These are phyloP conservation scores for Penicillium italicum DNA, from an alignment of 2,329 filamentous ascomycete species.

Conservation along the genomic window DNA sequence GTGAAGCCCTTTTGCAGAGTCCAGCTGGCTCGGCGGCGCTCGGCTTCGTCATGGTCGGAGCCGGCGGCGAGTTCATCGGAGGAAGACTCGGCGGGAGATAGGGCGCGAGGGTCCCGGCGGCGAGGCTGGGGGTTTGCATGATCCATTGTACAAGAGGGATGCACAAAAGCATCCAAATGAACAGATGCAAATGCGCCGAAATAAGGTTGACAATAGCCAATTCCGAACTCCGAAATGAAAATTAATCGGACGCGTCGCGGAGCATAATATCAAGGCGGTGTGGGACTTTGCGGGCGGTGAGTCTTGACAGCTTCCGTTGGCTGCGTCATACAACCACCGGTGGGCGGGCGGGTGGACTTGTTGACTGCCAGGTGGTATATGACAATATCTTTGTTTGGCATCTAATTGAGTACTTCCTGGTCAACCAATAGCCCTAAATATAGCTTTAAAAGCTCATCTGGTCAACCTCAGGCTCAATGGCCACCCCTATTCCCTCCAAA, in stretches of 20 bases:
- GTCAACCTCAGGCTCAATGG: conserved; percentile 13
- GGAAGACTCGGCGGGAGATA: conserved; percentile 35
- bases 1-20: conserved; percentile 30
- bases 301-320: not conserved
- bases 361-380: not conserved
- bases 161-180: not conserved
- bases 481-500: conserved; percentile 20
- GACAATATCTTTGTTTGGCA: not conserved
- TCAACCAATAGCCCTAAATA: not conserved
- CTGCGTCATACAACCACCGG: conserved; percentile 1
- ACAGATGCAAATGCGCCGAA: conserved; percentile 7
- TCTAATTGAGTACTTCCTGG: not conserved
- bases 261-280: conserved; percentile 1
- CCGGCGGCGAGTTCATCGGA: conserved; percentile 40
- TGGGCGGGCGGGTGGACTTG: not conserved
- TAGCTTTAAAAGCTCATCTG: not conserved
- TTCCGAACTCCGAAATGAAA: not conserved
- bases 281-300: not conserved
- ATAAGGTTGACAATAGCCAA: not conserved
- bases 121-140: conserved; percentile 29
- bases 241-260: conserved; percentile 3
- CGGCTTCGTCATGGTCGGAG: conserved; percentile 35
- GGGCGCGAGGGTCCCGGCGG: conserved; percentile 28
- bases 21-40: conserved; percentile 38
- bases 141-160: conserved; percentile 22